A percentile compares a stretch with the other conserved stretches of the same genome.
Conservation (phyloP, 2,329 filamentous ascomycete genomes). For the Elsinoe ampelina region DNA sequence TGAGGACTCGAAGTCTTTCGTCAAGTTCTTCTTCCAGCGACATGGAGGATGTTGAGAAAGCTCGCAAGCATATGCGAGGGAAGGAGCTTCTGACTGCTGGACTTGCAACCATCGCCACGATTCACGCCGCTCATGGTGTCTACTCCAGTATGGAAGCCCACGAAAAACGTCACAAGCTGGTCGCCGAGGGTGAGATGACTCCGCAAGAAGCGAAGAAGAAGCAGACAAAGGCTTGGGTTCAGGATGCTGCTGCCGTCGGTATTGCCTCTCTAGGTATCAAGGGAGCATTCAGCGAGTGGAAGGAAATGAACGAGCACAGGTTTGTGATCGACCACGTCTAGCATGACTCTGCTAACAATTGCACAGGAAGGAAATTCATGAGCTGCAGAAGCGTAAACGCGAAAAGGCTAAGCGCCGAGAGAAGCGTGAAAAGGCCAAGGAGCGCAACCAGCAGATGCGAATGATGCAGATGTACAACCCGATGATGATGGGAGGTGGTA, state of each 20-base stretch:
- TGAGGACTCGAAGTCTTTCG: conserved; percentile 17
- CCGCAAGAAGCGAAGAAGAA: conserved; percentile 53
- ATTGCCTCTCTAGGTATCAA: conserved; percentile 61
- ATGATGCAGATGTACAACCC: conserved; percentile 25
- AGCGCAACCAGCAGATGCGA: conserved; percentile 31
- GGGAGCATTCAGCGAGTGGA: conserved; percentile 56
- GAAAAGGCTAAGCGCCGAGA: conserved; percentile 34
- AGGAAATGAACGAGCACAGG: conserved; percentile 55
- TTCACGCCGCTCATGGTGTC: conserved; percentile 58
- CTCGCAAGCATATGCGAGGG: conserved; percentile 54
- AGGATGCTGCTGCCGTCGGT: conserved; percentile 57
- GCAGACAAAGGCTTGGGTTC: conserved; percentile 53
- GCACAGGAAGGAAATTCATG: conserved; percentile 34
- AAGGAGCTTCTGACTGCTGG: conserved; percentile 59
- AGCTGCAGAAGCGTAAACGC: conserved; percentile 41
- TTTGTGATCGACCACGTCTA: conserved; percentile 19
- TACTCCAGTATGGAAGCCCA: conserved; percentile 56
- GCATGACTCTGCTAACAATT: not conserved
- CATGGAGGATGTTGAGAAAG: conserved; percentile 43
- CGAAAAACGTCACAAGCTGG: conserved; percentile 49
- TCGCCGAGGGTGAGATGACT: conserved; percentile 55
- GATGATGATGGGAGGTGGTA: conserved; percentile 7
- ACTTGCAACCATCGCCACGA: conserved; percentile 58
- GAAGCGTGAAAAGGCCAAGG: conserved; percentile 36
- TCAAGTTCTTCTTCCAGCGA: conserved; percentile 36